Evolutionary conservation across 352 stramenopile genomes (phyloP).

Genomic region (Pythium phragmitis): DNA sequence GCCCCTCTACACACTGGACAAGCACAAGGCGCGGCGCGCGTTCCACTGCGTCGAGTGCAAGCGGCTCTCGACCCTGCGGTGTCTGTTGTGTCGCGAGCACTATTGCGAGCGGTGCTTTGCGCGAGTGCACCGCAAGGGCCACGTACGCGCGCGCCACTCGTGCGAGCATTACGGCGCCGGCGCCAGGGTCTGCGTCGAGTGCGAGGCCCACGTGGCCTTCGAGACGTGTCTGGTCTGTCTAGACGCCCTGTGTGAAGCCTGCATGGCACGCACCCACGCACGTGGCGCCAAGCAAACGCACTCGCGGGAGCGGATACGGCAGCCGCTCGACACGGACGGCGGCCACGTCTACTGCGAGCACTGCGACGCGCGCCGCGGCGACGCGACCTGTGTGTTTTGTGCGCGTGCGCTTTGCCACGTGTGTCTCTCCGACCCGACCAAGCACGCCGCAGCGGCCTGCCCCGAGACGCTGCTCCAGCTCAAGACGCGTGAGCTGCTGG

Average conservation of each 20-base stretch:
- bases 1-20: conserved; percentile 35
- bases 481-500: conserved; percentile 48
- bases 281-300: conserved; percentile 41
- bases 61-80: conserved; percentile 55
- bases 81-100: conserved; percentile 72
- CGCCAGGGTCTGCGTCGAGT: conserved; percentile 70
- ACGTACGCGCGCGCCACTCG: conserved; percentile 50
- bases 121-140: conserved; percentile 60
- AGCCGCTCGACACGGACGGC: conserved; percentile 36
- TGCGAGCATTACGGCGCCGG: conserved; percentile 59
- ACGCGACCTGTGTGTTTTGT: conserved; percentile 61
- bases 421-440: conserved; percentile 39
- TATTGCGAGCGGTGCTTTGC: conserved; percentile 80
- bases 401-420: conserved; percentile 48
- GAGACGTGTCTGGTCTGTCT: conserved; percentile 62
- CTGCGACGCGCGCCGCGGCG: conserved; percentile 49
- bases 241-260: conserved; percentile 69
- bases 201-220: conserved; percentile 64
- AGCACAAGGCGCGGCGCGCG: conserved; percentile 19
- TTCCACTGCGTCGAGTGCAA: conserved; percentile 80
- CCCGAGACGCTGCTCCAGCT: conserved; percentile 61
- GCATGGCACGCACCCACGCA: conserved; percentile 58
- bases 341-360: conserved; percentile 61
- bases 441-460: conserved; percentile 48
- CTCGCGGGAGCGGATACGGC: conserved; percentile 45